Evolutionary conservation across 345 rosid species (phyloP).

Genomic region (Eucalyptus regnans): DNA sequence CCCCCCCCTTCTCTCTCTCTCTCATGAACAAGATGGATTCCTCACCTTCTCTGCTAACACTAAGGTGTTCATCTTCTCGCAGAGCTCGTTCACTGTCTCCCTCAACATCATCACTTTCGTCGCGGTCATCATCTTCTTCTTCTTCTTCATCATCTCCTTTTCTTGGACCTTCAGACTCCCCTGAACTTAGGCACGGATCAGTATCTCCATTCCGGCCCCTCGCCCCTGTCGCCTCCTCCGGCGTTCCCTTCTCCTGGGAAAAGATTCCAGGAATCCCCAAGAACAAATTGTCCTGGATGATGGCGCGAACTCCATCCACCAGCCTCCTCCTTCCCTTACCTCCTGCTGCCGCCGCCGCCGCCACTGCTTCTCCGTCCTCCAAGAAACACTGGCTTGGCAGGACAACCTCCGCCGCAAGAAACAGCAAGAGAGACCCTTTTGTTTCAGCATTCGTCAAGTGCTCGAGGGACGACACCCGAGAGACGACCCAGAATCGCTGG

Average conservation of each 20-base stretch:
- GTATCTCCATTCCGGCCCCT: neutral
- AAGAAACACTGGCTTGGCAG: neutral
- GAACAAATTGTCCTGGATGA: neutral
- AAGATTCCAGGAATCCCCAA: conserved; percentile 4
- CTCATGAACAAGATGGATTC: neutral
- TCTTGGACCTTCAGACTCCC: neutral
- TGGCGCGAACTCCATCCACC: neutral
- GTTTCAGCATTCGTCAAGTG: neutral
- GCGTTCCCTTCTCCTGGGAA: conserved; percentile 7
- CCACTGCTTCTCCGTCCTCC: neutral
- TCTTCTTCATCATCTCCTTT: neutral
- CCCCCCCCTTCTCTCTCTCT: neutral
- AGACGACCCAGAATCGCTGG: neutral
- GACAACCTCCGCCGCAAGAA: neutral
- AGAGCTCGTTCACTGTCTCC: neutral
- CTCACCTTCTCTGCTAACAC: neutral
- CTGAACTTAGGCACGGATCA: neutral
- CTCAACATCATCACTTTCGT: neutral
- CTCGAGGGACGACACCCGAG: neutral
- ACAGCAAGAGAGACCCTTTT: conserved; percentile 1
- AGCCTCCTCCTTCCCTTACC: neutral
- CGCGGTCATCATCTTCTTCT: neutral
- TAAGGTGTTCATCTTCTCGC: neutral
- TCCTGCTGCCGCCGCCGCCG: neutral
- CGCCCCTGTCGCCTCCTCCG: neutral